Percentiles rank a stretch among this genome's conserved stretches.
phyloP scores from a whole-genome alignment of 2,329 filamentous ascomycete genomes.

The Penicillium polonicum region DNA sequence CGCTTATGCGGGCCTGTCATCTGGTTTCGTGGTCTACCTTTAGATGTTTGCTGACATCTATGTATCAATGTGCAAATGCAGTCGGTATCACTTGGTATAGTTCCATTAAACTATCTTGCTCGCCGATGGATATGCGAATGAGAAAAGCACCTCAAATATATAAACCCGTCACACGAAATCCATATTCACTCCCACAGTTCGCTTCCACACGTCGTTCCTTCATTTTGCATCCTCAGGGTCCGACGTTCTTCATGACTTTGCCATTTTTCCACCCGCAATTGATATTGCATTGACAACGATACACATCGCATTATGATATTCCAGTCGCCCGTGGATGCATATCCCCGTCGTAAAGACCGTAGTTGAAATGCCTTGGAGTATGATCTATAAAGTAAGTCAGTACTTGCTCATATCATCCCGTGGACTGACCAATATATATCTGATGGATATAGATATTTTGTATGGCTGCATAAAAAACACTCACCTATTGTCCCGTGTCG shows the following conservation, averaged over 20 bases:
- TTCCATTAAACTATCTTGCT: background rate
- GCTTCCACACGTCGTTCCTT: background rate
- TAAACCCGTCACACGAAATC: background rate
- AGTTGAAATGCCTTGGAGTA: background rate
- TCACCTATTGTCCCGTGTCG: slow-evolving; percentile 14
- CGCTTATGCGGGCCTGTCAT: too few species aligned
- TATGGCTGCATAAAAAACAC: background rate
- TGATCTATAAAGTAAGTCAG: background rate
- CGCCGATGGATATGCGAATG: background rate
- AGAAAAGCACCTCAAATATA: background rate
- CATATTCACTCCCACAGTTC: background rate
- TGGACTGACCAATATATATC: background rate
- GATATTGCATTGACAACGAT: background rate
- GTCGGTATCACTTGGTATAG: background rate
- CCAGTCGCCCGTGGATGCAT: slow-evolving; percentile 1
- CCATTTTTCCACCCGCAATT: background rate
- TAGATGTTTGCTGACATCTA: background rate
- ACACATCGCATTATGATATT: background rate
- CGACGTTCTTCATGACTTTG: background rate
- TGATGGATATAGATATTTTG: background rate
- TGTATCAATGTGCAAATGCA: background rate
- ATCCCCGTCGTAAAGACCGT: background rate
- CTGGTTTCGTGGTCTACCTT: background rate
- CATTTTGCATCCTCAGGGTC: background rate
- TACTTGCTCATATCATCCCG: background rate